Evolutionary conservation across 1,139 yeast species (phyloP), one percentile per base, ranked within the genome.

Genomic region (Candida sanyaensis): DNA sequence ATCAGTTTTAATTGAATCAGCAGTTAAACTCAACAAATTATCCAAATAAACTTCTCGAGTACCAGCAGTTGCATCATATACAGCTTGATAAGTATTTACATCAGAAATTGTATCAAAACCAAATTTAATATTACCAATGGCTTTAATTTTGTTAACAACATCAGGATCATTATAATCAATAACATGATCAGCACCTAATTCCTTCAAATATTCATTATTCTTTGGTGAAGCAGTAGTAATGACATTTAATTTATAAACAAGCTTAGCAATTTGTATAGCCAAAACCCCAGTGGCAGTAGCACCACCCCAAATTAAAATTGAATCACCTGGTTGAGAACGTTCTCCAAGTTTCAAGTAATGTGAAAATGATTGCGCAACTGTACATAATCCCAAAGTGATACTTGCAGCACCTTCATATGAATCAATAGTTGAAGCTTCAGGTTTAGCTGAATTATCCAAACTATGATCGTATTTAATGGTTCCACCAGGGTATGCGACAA

Each of bases 321-420:
- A 63, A 42, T 53, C 53, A 11, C 46, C 45, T 44, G 66, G 69
- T 26, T 56, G 54, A 12, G 54, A 47, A 48, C 55, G 61, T 45
- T 55, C 52, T 21, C 52, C 51, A 30, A 69, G 52, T 23, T 59
- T 54, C 44, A 73, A 61, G 21, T 51, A 46, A 51, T 60, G 62
- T 50, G 59, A 55, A 42, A 58, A 66, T 13, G 71, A 60, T 45
- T 62, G 30, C 50, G 71, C 80, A 24, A 81, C 75, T 8, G 86
- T 81, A 36, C 59, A 60, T 40, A 81, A 58, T 24, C 83, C 77
- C 44, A 83, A 68, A 11, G 86, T 77, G 23, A 81, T 58, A 13
- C 85, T 66, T 3, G 87, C 84, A 27, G 89, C 90, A 44, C 78
- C 84, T 64, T 84, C 89, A 54, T 73, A 81, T 6, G 84, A 67